Percentiles rank a stretch among this genome's conserved stretches.
These are phyloP conservation scores for Fusarium sp. DNA, from an alignment of 2,329 filamentous ascomycete genomes.

Conservation along the genomic window DNA sequence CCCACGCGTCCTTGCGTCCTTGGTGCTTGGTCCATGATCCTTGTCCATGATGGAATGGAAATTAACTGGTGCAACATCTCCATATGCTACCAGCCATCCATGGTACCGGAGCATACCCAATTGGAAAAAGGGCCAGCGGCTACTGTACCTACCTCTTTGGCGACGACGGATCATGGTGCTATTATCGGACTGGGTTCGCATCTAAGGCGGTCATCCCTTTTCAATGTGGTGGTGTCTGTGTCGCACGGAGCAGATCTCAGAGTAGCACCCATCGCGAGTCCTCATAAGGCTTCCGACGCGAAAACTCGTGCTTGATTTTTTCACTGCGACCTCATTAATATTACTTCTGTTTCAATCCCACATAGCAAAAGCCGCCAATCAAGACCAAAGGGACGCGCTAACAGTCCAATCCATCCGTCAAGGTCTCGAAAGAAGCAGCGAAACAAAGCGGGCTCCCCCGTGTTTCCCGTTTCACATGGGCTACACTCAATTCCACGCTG, in stretches of 20 bases:
- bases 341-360: constrained; percentile 29
- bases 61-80: constrained; percentile 44
- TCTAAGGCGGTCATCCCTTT: constrained; percentile 9
- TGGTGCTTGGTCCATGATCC: constrained; percentile 32
- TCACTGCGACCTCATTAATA: constrained; percentile 10
- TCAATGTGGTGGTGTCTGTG: not conserved
- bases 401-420: not conserved
- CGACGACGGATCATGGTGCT: constrained; percentile 11
- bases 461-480: constrained; percentile 34
- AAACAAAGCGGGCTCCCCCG: constrained; percentile 31
- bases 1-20: constrained; percentile 16
- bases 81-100: constrained; percentile 27
- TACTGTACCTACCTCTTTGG: not conserved
- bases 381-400: not conserved
- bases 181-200: constrained; percentile 9
- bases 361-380: constrained; percentile 17
- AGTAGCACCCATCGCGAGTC: not conserved
- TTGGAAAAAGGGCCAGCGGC: constrained; percentile 18
- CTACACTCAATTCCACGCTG: constrained; percentile 3
- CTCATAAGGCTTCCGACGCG: not conserved
- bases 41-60: constrained; percentile 38
- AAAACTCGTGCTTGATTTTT: not conserved
- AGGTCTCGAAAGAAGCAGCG: constrained; percentile 18
- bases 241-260: not conserved
- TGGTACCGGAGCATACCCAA: constrained; percentile 39